Conservation (phyloP, 768 basidiomycete species). For the Mycena belliarum region DNA sequence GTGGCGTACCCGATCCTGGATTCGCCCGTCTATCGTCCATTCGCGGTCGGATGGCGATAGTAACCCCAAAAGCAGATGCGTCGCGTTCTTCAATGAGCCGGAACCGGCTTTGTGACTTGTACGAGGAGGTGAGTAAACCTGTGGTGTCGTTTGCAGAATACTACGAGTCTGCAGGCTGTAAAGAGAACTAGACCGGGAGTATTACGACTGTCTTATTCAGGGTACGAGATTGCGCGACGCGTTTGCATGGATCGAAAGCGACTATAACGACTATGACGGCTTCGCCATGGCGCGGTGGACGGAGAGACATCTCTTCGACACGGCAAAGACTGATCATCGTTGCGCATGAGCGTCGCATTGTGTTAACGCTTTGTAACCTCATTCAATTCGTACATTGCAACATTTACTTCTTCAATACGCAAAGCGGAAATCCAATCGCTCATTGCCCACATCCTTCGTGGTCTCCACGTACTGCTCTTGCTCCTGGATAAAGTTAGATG, state of each 20-base stretch:
- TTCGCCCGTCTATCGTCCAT: not conserved
- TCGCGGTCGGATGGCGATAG: not conserved
- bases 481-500: conserved; percentile 36
- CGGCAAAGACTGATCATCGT: not conserved
- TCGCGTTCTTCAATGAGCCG: not conserved
- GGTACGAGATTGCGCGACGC: conserved; percentile 9
- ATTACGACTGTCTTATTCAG: conserved; percentile 2
- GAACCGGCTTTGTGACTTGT: conserved; percentile 1
- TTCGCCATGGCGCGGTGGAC: not conserved
- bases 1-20: conserved; percentile 4
- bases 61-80: not conserved
- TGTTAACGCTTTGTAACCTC: not conserved
- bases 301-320: not conserved
- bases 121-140: not conserved
- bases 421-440: conserved; percentile 63
- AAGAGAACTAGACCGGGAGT: conserved; percentile 4
- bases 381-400: not conserved
- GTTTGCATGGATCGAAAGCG: conserved; percentile 1
- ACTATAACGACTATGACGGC: not conserved
- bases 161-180: not conserved
- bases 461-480: conserved; percentile 58
- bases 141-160: not conserved
- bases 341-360: not conserved
- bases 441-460: conserved; percentile 63
- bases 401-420: conserved; percentile 44